A percentile compares a stretch with the other conserved stretches of the same genome.
These are phyloP conservation scores for Schizosaccharomyces octosporus DNA, from an alignment of 805 yeast genomes.

Conservation along the genomic window DNA sequence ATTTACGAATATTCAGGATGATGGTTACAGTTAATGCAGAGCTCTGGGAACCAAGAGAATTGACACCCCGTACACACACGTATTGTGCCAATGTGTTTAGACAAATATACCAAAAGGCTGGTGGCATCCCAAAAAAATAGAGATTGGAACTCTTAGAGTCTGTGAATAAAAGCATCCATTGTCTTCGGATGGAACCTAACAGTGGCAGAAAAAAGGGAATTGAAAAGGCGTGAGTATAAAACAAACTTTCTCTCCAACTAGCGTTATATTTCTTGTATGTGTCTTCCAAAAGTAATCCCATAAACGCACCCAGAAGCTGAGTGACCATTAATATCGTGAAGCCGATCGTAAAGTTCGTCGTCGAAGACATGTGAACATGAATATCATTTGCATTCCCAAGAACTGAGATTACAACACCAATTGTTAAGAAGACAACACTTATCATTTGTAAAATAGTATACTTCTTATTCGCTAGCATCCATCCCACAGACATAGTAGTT, in stretches of 20 bases:
- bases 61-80: slow-evolving; percentile 45
- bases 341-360: slow-evolving; percentile 16
- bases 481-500: slow-evolving; percentile 34
- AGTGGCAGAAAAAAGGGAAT: slow-evolving; percentile 26
- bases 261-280: slow-evolving; percentile 27
- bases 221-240: slow-evolving; percentile 27
- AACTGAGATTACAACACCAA: slow-evolving; percentile 28
- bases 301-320: slow-evolving; percentile 27
- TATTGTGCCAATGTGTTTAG: slow-evolving; percentile 30
- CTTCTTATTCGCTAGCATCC: slow-evolving; percentile 19
- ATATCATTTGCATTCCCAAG: slow-evolving; percentile 7
- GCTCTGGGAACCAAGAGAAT: slow-evolving; percentile 29
- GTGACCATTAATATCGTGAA: slow-evolving; percentile 22
- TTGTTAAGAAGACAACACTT: slow-evolving; percentile 27
- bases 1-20: slow-evolving; percentile 34
- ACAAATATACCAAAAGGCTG: slow-evolving; percentile 11
- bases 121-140: neutral
- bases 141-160: neutral
- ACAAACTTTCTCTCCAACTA: slow-evolving; percentile 41
- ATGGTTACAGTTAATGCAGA: slow-evolving; percentile 42
- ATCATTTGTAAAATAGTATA: slow-evolving; percentile 24
- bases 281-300: slow-evolving; percentile 33
- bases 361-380: slow-evolving; percentile 5
- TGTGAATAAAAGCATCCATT: slow-evolving; percentile 5
- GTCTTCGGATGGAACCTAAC: slow-evolving; percentile 2